Conservation (phyloP, 1,139 yeast genomes). For the Saccharomyces hybrid region DNA sequence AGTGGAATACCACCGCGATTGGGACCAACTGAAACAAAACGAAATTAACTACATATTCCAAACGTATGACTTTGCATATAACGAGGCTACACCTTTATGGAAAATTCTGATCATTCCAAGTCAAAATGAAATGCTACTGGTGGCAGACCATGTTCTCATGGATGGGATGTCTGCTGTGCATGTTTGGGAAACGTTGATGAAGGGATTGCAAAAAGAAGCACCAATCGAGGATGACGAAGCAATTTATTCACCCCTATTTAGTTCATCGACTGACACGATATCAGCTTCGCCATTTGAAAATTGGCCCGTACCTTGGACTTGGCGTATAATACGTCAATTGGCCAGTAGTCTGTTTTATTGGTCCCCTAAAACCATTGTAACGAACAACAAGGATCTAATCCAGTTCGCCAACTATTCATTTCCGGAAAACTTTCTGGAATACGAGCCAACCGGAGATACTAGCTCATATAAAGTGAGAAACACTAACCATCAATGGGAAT, state of each 20-base stretch:
- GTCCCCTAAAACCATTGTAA: slow-evolving; percentile 10
- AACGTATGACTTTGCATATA: slow-evolving; percentile 15
- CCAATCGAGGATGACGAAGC: background rate
- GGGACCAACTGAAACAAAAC: slow-evolving; percentile 12
- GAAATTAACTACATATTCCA: slow-evolving; percentile 18
- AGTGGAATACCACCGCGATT: slow-evolving; percentile 13
- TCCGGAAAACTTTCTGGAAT: slow-evolving; percentile 12
- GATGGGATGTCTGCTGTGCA: slow-evolving; percentile 26
- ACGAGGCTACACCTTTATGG: slow-evolving; percentile 21
- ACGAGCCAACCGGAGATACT: background rate
- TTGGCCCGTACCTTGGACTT: slow-evolving; percentile 15
- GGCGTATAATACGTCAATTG: slow-evolving; percentile 13
- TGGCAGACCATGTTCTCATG: slow-evolving; percentile 23
- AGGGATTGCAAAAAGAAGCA: slow-evolving; percentile 4
- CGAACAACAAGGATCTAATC: slow-evolving; percentile 9
- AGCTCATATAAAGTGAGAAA: slow-evolving; percentile 14
- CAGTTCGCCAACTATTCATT: slow-evolving; percentile 16
- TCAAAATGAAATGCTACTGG: slow-evolving; percentile 13
- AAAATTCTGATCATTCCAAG: slow-evolving; percentile 17
- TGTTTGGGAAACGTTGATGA: slow-evolving; percentile 18
- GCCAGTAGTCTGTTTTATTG: slow-evolving; percentile 9
- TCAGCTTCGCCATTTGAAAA: slow-evolving; percentile 15
- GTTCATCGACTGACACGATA: background rate
- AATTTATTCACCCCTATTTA: background rate
- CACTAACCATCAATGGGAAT: slow-evolving; percentile 14